Base-by-base conservation (phyloP, 306 rosid species). In the Biancaea sappan region DNA sequence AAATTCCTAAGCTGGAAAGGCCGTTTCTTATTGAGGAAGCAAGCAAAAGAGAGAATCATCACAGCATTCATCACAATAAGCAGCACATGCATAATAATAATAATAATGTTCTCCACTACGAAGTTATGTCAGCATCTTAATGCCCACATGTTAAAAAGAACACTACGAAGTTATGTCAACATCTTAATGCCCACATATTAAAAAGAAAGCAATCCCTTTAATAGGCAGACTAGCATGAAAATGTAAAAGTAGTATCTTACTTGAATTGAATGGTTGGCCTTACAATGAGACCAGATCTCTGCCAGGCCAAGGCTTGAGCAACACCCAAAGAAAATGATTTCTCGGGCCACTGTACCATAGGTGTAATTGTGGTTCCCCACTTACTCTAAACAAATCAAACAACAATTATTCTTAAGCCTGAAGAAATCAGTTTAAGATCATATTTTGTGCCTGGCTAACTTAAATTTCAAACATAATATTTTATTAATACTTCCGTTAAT, bases 221-320 rank as follows among this genome's bases (percentile, higher is more conserved):
- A 13, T 13, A 15, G 21, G 9, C 4, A 51, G n/a, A 19, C 9
- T 24, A 54, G 61, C 63, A 26, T 57, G 41, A 58, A 58, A 15
- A 58, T 22, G 18, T 15, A 25, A 26, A 7, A 13, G 25, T 32
- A 60, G 32, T 19, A 44, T 38, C 84, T 69, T 69, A 88, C 93
- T 90, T 88, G 84, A 81, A 77, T 81, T 88, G 88, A 18, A 88
- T 65, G 16, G 93, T 86, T 26, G 93, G 93, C 78, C 79, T 84
- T 75, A 86, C 81, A 84, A 88, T 69, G 58, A 88, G 90, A 82
- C 90, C 93, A 63, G 93, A 86, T 77, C 86, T 77, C 82, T 84
- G 77, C 90, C 93, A 88, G 41, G 88, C 90, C 78, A 88, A 74
- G 74, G 88, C 85, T 75, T 88, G 93, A 40, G 90, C 81, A 75